These are phyloP conservation scores for Graphilbum sp. DNA, from an alignment of 2,329 filamentous ascomycete species.

Conservation along the genomic window DNA sequence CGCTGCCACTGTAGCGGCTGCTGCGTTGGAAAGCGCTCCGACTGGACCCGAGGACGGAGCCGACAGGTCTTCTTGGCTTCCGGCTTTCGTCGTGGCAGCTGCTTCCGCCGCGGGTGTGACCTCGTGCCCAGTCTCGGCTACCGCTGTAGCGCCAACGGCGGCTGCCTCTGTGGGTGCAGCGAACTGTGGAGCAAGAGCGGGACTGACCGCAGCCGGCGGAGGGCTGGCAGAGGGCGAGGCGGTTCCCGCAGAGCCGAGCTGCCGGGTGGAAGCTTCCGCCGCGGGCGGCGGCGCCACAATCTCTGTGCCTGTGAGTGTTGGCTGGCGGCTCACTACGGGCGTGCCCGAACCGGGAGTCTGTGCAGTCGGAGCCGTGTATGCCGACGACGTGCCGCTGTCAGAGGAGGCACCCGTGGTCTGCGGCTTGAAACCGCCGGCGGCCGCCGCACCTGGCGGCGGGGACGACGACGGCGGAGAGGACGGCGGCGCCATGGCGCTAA, in stretches of 20 bases:
- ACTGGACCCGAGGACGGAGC: too few relatives aligned
- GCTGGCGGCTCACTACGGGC: constrained; percentile 39
- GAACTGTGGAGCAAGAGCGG: too few relatives aligned
- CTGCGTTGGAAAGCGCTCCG: background rate
- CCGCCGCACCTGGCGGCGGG: background rate
- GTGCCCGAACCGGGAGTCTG: constrained; percentile 40
- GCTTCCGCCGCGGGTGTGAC: too few relatives aligned
- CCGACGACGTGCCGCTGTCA: constrained; percentile 34
- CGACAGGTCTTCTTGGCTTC: too few relatives aligned
- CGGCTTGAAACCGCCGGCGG: constrained; percentile 40
- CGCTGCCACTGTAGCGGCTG: constrained; percentile 1
- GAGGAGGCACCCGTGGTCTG: constrained; percentile 41
- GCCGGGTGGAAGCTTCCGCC: too few relatives aligned
- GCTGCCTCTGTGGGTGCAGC: too few relatives aligned
- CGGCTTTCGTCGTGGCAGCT: too few relatives aligned
- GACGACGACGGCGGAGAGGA: constrained; percentile 14
- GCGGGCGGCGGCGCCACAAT: background rate
- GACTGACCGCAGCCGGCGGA: too few relatives aligned
- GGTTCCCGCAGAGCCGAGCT: too few relatives aligned
- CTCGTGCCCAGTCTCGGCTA: too few relatives aligned
- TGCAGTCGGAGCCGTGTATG: constrained; percentile 37
- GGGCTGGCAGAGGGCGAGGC: too few relatives aligned
- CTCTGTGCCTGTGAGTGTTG: constrained; percentile 38
- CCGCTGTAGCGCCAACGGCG: too few relatives aligned
- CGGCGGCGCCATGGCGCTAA: constrained; percentile 42